phyloP scores from a whole-genome alignment of 2,329 filamentous ascomycete genomes.

The Magnaporthiopsis incrustans region DNA sequence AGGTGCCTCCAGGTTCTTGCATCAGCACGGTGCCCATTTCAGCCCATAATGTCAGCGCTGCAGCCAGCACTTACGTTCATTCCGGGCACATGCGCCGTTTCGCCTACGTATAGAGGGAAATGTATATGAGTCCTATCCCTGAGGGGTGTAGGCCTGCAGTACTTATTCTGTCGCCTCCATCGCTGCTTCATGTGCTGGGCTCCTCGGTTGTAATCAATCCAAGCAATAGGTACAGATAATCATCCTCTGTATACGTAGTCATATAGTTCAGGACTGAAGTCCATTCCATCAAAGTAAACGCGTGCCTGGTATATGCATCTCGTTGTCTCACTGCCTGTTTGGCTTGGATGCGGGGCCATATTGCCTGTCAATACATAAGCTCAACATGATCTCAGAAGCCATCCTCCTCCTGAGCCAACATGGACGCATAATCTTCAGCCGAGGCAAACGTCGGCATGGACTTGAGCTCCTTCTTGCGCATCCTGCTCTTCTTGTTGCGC shows the following conservation, averaged over 20 bases:
- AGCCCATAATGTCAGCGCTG: no score
- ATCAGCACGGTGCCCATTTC: no score
- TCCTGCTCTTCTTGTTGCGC: conserved; percentile 36
- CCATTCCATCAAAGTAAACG: background rate
- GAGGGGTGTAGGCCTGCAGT: no score
- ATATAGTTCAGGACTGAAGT: background rate
- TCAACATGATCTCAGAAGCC: conserved; percentile 10
- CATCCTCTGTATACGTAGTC: background rate
- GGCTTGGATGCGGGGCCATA: background rate
- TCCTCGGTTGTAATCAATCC: background rate
- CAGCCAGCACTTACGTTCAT: no score
- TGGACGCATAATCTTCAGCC: conserved; percentile 83
- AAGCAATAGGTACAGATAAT: background rate
- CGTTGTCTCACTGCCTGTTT: conserved; percentile 12
- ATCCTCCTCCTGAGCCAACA: conserved; percentile 67
- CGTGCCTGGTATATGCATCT: background rate
- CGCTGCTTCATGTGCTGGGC: background rate
- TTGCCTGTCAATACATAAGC: background rate
- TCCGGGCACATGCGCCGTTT: no score
- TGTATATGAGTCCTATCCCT: no score
- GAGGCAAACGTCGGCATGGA: conserved; percentile 88
- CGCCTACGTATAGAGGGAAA: no score
- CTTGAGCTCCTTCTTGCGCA: conserved; percentile 79
- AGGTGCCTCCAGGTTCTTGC: no score
- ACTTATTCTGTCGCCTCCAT: background rate